phyloP scores from a whole-genome alignment of 805 yeast species.

The Candida ficus region DNA sequence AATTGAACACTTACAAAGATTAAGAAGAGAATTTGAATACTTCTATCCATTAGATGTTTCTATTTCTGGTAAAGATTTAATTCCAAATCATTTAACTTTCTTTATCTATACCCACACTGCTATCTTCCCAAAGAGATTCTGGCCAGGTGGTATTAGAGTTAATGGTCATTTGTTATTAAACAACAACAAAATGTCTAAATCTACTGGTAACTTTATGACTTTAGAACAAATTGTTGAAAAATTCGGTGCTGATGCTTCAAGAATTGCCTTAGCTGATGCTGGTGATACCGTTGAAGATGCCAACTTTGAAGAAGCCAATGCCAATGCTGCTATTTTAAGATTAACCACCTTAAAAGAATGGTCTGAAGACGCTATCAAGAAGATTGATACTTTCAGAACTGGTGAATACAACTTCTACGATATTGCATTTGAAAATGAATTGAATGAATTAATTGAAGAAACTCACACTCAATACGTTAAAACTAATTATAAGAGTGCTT shows the following conservation, averaged over 20 bases:
- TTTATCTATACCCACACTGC: conserved; percentile 92
- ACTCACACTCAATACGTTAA: conserved; percentile 64
- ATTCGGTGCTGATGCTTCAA: conserved; percentile 95
- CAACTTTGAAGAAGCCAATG: conserved; percentile 92
- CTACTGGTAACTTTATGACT: conserved; percentile 96
- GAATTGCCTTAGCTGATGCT: conserved; percentile 97
- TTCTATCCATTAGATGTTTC: conserved; percentile 93
- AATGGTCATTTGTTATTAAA: conserved; percentile 94
- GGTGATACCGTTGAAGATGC: conserved; percentile 98
- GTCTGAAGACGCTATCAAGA: conserved; percentile 73
- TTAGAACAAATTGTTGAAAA: conserved; percentile 77
- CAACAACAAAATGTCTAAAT: conserved; percentile 96
- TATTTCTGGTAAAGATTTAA: conserved; percentile 92
- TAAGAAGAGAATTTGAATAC: conserved; percentile 94
- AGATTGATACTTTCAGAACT: conserved; percentile 48
- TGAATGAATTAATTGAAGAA: conserved; percentile 74
- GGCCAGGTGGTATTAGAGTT: conserved; percentile 94
- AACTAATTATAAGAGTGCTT: conserved; percentile 82
- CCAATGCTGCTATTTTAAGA: conserved; percentile 96
- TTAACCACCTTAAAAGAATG: conserved; percentile 90
- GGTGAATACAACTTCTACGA: conserved; percentile 66
- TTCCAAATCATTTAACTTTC: conserved; percentile 96
- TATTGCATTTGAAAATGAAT: conserved; percentile 85
- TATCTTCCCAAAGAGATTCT: conserved; percentile 79
- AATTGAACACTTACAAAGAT: conserved; percentile 52